Conservation (phyloP, 1,284 basidiomycete genomes). For the Boletus coffeatus region DNA sequence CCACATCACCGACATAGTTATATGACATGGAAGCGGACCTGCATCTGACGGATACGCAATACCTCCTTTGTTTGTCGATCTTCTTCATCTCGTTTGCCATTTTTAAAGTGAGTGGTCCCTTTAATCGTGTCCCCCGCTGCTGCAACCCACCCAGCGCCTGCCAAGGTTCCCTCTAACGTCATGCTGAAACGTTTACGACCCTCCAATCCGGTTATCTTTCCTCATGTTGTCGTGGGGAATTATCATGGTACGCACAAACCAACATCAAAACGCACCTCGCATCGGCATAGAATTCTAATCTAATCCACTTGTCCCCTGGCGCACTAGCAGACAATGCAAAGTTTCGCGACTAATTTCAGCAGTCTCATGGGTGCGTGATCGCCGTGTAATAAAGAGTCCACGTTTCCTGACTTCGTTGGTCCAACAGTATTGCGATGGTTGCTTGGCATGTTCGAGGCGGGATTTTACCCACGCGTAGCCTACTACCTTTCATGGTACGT, state of each 20-base stretch:
- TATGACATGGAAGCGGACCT: slow-evolving; percentile 52
- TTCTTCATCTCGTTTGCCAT: slow-evolving; percentile 63
- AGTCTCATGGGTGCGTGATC: slow-evolving; percentile 51
- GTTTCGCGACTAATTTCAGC: slow-evolving; percentile 57
- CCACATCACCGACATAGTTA: slow-evolving; percentile 33
- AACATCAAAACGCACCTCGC: too few species aligned
- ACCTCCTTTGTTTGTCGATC: slow-evolving; percentile 40
- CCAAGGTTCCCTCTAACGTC: slow-evolving; percentile 60
- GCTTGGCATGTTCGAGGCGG: slow-evolving; percentile 65
- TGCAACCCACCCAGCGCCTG: not conserved
- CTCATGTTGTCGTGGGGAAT: slow-evolving; percentile 67
- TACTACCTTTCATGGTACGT: slow-evolving; percentile 65
- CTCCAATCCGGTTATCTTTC: slow-evolving; percentile 54
- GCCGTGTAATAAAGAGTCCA: not conserved
- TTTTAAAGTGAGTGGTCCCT: slow-evolving; percentile 42
- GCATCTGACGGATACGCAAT: slow-evolving; percentile 56
- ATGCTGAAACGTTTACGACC: slow-evolving; percentile 69
- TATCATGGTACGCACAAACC: slow-evolving; percentile 48
- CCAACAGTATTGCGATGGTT: slow-evolving; percentile 55
- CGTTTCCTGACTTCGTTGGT: not conserved
- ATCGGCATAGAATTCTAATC: not conserved
- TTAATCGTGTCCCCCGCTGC: not conserved
- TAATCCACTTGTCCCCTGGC: not conserved
- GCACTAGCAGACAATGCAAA: slow-evolving; percentile 53
- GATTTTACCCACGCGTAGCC: slow-evolving; percentile 55